Evolutionary conservation across 176 grass and related monocot species (phyloP).

Genomic region (Chloris gayana): DNA sequence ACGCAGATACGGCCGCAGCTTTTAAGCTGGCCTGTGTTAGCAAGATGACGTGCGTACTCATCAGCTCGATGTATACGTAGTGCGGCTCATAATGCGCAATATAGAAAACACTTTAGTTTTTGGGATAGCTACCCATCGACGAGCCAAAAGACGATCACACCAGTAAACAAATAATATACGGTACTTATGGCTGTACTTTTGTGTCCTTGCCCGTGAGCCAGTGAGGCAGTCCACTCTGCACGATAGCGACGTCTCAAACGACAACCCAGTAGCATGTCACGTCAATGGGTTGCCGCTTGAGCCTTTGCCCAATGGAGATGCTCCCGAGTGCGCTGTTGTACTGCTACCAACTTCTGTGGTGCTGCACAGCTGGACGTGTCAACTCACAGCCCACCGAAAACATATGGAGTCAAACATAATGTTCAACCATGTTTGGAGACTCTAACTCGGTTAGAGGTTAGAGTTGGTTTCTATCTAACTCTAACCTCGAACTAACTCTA

Average conservation of each 20-base stretch:
- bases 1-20: neutral
- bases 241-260: too few species aligned
- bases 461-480: too few species aligned
- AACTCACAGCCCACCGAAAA: conserved; percentile 5
- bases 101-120: neutral
- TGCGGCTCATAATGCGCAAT: conserved; percentile 36
- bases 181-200: neutral
- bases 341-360: neutral
- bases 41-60: neutral
- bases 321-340: neutral
- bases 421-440: too few species aligned
- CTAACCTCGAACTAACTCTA: too few species aligned
- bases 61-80: neutral
- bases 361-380: conserved; percentile 2
- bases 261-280: too few species aligned
- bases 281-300: neutral
- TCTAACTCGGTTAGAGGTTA: too few species aligned
- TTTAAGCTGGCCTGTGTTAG: neutral
- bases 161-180: neutral
- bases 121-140: neutral
- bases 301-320: neutral
- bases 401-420: neutral
- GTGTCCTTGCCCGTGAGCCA: neutral
- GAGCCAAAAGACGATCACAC: neutral
- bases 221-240: too few species aligned